A percentile compares a stretch with the other conserved stretches of the same genome.
Evolutionary conservation across 805 yeast species (phyloP).

Genomic region (Tetrapisispora arboricola): DNA sequence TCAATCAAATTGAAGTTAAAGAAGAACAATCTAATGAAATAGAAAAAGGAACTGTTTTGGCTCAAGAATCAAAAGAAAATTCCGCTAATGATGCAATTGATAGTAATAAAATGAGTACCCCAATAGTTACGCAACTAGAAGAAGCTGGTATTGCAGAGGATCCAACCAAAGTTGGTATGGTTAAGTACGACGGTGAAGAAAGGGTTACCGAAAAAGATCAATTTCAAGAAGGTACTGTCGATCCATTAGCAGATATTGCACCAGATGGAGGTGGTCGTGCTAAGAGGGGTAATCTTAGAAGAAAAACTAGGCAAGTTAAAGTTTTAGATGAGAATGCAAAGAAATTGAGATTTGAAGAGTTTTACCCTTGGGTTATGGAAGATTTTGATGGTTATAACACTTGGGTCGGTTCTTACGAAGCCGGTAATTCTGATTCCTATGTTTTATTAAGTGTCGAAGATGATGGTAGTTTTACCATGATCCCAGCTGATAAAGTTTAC

Average conservation of each 20-base stretch:
- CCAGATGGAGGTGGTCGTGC: constrained; percentile 84
- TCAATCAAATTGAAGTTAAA: neutral
- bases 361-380: constrained; percentile 96
- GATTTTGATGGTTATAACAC: constrained; percentile 92
- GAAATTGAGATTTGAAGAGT: constrained; percentile 85
- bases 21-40: neutral
- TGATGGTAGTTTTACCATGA: constrained; percentile 75
- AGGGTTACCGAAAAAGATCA: constrained; percentile 31
- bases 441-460: constrained; percentile 77
- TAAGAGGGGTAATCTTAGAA: constrained; percentile 45
- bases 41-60: neutral
- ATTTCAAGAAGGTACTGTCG: constrained; percentile 27
- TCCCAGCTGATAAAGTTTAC: constrained; percentile 92
- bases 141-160: constrained; percentile 32
- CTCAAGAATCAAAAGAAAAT: neutral
- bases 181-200: constrained; percentile 32
- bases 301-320: constrained; percentile 77
- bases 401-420: constrained; percentile 94
- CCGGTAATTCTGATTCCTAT: constrained; percentile 72
- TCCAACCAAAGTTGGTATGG: constrained; percentile 32
- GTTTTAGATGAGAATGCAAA: constrained; percentile 75
- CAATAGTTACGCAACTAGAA: constrained; percentile 25
- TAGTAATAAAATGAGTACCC: constrained; percentile 4
- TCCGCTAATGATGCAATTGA: neutral
- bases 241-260: constrained; percentile 57